Percentiles rank a stretch among this genome's conserved stretches.
Evolutionary conservation across 179 eudicot species (phyloP).

Genomic region (Patellifolia procumbens): DNA sequence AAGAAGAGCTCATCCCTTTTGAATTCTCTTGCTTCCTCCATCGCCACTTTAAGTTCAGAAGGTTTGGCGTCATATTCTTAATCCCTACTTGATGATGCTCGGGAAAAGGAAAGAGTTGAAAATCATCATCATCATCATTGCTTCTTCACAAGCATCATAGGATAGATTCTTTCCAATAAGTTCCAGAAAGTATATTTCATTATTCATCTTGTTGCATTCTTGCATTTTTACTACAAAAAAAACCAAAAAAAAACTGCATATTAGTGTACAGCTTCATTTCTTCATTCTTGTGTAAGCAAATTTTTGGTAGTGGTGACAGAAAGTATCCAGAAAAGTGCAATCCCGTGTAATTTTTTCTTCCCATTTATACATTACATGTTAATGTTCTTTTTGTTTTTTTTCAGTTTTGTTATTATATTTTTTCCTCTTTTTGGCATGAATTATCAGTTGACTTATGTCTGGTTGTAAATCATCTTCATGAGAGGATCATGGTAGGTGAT

Average conservation of each 20-base stretch:
- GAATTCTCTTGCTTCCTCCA: slow-evolving; percentile 25
- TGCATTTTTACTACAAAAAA: slow-evolving; percentile 33
- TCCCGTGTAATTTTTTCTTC: slow-evolving; percentile 28
- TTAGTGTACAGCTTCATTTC: slow-evolving; percentile 55
- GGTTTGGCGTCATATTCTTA: slow-evolving; percentile 31
- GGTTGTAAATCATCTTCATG: slow-evolving; percentile 18
- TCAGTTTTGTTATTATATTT: not conserved
- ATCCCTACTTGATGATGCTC: slow-evolving; percentile 22
- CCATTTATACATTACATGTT: slow-evolving; percentile 12
- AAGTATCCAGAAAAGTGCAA: slow-evolving; percentile 31
- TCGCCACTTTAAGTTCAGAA: slow-evolving; percentile 29
- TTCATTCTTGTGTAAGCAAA: slow-evolving; percentile 61
- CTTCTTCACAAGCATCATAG: slow-evolving; percentile 26
- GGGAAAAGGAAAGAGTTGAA: slow-evolving; percentile 13
- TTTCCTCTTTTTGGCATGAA: not conserved
- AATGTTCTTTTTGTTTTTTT: slow-evolving; percentile 13
- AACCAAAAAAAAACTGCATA: no score
- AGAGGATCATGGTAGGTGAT: slow-evolving; percentile 24
- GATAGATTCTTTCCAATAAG: slow-evolving; percentile 52
- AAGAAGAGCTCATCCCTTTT: slow-evolving; percentile 20
- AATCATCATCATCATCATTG: slow-evolving; percentile 14
- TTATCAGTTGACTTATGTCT: slow-evolving; percentile 4
- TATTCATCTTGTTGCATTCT: slow-evolving; percentile 37
- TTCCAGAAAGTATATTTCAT: slow-evolving; percentile 35
- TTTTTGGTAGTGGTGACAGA: slow-evolving; percentile 51